Conservation (phyloP, 208 protist genomes). For the Trichomonas gallinae region DNA sequence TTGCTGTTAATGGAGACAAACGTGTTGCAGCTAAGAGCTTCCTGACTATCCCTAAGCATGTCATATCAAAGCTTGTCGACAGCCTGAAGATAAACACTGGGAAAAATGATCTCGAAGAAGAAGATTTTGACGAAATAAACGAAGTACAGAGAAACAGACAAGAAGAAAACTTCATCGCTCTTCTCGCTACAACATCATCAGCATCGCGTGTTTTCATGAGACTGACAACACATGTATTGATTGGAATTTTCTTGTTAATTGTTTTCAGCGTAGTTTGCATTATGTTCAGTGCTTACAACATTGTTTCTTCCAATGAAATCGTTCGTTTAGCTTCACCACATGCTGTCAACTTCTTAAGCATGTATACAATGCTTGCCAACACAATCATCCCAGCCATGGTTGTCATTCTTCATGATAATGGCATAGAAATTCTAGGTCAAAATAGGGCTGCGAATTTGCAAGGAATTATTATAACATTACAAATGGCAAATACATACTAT, state of each 20-base stretch:
- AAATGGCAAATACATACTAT: not conserved
- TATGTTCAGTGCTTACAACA: not conserved
- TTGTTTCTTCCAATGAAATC: not conserved
- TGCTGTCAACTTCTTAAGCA: not conserved
- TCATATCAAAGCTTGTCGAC: constrained; percentile 1
- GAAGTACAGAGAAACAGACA: not conserved
- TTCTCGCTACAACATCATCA: not conserved
- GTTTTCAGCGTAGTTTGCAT: not conserved
- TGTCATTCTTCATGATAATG: not conserved
- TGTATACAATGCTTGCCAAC: not conserved
- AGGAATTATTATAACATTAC: not conserved
- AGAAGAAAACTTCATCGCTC: not conserved
- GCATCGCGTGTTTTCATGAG: not conserved
- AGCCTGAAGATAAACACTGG: not conserved
- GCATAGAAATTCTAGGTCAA: not conserved
- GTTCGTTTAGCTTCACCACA: not conserved
- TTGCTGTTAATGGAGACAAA: not conserved
- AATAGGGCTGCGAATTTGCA: not conserved
- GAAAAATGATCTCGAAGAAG: not conserved
- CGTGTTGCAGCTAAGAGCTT: not conserved
- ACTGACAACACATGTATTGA: not conserved
- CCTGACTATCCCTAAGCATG: not conserved
- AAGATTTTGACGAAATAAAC: not conserved
- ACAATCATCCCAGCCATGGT: not conserved
- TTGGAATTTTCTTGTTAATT: not conserved